Evolutionary conservation across 208 protist species (phyloP).

Genomic region (Trypanosoma scelopori): DNA sequence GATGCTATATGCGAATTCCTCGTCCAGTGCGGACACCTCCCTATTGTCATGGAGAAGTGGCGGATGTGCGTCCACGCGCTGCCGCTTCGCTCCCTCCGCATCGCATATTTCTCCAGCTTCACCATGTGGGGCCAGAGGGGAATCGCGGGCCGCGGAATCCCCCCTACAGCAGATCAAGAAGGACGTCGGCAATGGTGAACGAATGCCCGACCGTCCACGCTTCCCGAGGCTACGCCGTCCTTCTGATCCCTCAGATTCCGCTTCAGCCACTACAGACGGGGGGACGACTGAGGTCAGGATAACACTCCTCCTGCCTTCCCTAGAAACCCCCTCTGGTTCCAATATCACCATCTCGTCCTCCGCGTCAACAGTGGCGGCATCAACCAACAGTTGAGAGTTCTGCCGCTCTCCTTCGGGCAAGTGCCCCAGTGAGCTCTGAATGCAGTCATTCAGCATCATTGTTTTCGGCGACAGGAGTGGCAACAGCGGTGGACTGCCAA

Average conservation of each 20-base stretch:
- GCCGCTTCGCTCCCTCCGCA: not conserved
- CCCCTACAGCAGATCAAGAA: conserved; percentile 8
- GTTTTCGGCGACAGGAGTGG: not conserved
- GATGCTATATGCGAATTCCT: not conserved
- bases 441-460: too few species aligned
- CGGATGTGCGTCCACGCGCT: not conserved
- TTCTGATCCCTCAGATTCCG: not conserved
- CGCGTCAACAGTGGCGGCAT: too few species aligned
- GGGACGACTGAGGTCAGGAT: not conserved
- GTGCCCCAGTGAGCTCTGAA: too few species aligned
- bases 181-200: conserved; percentile 2
- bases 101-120: not conserved
- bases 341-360: conserved; percentile 5
- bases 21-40: not conserved
- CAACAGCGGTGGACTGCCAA: not conserved
- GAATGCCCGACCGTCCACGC: conserved; percentile 5
- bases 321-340: not conserved
- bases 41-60: too few species aligned
- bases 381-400: too few species aligned
- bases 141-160: not conserved
- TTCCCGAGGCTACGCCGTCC: not conserved
- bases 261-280: not conserved
- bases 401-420: too few species aligned
- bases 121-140: too few species aligned
- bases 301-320: not conserved